A percentile compares a stretch with the other conserved stretches of the same genome.
Evolutionary conservation across 768 basidiomycete species (phyloP).

Genomic region (Lentinula aciculospora): DNA sequence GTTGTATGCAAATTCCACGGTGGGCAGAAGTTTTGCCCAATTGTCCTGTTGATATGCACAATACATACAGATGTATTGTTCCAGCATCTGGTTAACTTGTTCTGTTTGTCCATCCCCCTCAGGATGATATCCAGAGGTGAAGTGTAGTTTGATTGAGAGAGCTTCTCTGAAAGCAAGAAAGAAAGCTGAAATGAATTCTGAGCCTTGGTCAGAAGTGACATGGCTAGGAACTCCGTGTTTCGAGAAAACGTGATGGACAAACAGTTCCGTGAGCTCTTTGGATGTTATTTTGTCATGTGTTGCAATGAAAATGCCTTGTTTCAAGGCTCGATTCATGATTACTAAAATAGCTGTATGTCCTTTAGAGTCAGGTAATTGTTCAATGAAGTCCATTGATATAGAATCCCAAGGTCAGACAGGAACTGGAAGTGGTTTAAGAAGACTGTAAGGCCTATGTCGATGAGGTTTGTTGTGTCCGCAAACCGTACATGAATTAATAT

Average conservation of each 20-base stretch:
- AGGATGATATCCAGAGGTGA: constrained; percentile 17
- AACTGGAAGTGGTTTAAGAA: constrained; percentile 18
- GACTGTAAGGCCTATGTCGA: constrained; percentile 11
- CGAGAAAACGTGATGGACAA: constrained; percentile 15
- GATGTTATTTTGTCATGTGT: constrained; percentile 9
- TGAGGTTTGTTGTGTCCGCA: constrained; percentile 16
- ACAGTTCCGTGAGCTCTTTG: constrained; percentile 9
- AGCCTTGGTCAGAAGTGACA: constrained; percentile 14
- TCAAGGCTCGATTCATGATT: constrained; percentile 1
- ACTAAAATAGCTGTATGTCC: constrained; percentile 10
- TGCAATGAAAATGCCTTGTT: constrained; percentile 12
- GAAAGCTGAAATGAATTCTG: constrained; percentile 17
- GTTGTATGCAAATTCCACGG: constrained; percentile 24
- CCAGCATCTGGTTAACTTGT: constrained; percentile 17
- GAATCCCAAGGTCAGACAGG: constrained; percentile 15
- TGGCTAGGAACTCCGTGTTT: constrained; percentile 16
- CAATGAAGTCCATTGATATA: constrained; percentile 21
- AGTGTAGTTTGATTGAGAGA: constrained; percentile 12
- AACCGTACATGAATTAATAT: constrained; percentile 22
- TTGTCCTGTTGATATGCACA: constrained; percentile 19
- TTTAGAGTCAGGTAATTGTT: constrained; percentile 16
- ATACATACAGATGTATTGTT: constrained; percentile 18
- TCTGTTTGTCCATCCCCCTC: constrained; percentile 18
- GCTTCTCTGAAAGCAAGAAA: constrained; percentile 10
- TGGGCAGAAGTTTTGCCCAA: constrained; percentile 18